These are phyloP conservation scores for Eucalyptus virginea DNA, from an alignment of 345 rosid species.

Conservation along the genomic window DNA sequence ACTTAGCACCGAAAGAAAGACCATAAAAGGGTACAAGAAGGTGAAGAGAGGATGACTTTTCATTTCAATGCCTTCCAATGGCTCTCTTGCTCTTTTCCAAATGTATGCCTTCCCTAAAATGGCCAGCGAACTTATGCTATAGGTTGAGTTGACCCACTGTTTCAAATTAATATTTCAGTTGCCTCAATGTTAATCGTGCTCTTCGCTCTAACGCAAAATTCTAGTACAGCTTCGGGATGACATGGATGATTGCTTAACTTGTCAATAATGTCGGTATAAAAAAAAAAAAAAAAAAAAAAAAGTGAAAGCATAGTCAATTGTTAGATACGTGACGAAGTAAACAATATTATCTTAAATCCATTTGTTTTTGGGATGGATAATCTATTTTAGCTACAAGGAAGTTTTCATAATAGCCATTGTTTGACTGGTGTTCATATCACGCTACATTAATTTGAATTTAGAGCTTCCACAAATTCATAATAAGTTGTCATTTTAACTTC, in stretches of 20 bases:
- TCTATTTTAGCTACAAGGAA: not conserved
- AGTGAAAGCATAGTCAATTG: not conserved
- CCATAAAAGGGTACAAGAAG: not conserved
- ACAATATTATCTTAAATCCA: not conserved
- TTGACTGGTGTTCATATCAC: not conserved
- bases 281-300: not conserved
- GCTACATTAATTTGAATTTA: not conserved
- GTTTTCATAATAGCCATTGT: not conserved
- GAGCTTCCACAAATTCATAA: not conserved
- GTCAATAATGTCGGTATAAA: not conserved
- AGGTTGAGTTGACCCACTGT: not conserved
- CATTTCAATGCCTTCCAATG: not conserved
- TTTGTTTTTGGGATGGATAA: not conserved
- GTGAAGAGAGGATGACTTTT: not conserved
- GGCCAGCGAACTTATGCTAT: not conserved
- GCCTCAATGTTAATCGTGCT: not conserved
- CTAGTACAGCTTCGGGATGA: not conserved
- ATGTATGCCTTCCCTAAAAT: not conserved
- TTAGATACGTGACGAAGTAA: not conserved
- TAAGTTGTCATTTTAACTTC: not conserved
- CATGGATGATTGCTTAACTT: not conserved
- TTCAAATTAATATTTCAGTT: not conserved
- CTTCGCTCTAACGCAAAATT: not conserved
- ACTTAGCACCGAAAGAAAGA: not conserved
- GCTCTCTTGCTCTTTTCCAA: not conserved